Percentiles rank a stretch among this genome's conserved stretches.
These are phyloP conservation scores for Starmera caribaea DNA, from an alignment of 805 yeast species.

Conservation along the genomic window DNA sequence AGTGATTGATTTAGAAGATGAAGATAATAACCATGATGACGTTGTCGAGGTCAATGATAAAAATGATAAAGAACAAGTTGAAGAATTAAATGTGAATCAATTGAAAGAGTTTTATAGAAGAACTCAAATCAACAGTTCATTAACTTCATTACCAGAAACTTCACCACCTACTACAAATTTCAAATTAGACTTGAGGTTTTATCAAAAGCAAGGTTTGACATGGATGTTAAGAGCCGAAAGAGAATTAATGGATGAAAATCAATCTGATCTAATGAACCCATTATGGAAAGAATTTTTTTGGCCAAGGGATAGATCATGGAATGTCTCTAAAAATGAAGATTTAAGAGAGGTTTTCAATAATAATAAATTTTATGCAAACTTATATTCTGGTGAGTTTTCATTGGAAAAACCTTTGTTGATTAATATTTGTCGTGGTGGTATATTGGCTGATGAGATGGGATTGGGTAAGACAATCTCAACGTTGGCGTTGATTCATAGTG, in stretches of 20 bases:
- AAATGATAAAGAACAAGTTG: constrained; percentile 14
- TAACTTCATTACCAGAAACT: constrained; percentile 52
- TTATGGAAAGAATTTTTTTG: constrained; percentile 73
- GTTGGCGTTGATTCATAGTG: constrained; percentile 58
- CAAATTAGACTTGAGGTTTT: constrained; percentile 51
- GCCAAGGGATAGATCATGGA: constrained; percentile 48
- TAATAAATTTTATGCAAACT: constrained; percentile 57
- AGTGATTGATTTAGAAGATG: constrained; percentile 27
- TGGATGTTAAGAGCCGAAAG: constrained; percentile 85
- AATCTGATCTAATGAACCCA: constrained; percentile 63
- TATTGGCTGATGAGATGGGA: constrained; percentile 95
- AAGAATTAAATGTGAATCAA: constrained; percentile 58
- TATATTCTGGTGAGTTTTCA: constrained; percentile 74
- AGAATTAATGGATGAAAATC: constrained; percentile 33
- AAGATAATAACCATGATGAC: constrained; percentile 15
- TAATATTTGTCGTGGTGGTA: constrained; percentile 66
- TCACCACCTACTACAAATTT: constrained; percentile 38
- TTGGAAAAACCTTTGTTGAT: constrained; percentile 55
- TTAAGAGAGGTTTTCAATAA: constrained; percentile 6
- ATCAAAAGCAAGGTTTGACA: constrained; percentile 77
- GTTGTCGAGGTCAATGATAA: constrained; percentile 7
- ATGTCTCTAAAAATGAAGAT: constrained; percentile 17
- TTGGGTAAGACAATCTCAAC: constrained; percentile 88
- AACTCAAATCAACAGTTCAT: constrained; percentile 53
- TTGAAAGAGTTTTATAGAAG: constrained; percentile 63